These are phyloP conservation scores for Talaromyces verruculosus DNA, from an alignment of 2,329 filamentous ascomycete genomes.

Conservation along the genomic window DNA sequence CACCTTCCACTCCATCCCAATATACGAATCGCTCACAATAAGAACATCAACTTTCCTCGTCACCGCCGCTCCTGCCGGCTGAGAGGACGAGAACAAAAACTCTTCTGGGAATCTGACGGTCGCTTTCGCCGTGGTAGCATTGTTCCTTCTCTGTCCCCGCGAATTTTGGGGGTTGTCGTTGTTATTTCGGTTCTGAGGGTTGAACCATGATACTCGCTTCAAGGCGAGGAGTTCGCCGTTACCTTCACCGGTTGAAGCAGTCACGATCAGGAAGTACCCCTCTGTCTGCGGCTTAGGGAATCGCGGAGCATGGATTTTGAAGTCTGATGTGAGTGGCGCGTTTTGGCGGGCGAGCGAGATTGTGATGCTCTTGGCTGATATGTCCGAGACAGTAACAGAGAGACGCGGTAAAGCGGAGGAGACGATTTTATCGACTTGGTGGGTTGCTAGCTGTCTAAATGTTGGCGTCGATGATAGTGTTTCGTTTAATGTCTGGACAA, in stretches of 20 bases:
- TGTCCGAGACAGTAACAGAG: conserved; percentile 58
- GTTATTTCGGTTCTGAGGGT: conserved; percentile 23
- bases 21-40: conserved; percentile 84
- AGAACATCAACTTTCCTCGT: conserved; percentile 66
- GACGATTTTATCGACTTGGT: conserved; percentile 50
- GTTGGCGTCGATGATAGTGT: conserved; percentile 32
- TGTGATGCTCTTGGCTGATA: conserved; percentile 62
- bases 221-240: conserved; percentile 79
- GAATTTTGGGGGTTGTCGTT: neutral
- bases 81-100: conserved; percentile 10
- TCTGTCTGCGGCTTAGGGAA: conserved; percentile 96
- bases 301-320: conserved; percentile 77
- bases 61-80: conserved; percentile 36
- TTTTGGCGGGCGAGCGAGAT: conserved; percentile 65
- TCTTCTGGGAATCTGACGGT: conserved; percentile 40
- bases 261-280: conserved; percentile 84
- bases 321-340: conserved; percentile 62
- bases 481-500: conserved; percentile 34
- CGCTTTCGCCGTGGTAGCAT: conserved; percentile 26
- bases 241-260: conserved; percentile 35
- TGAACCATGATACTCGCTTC: conserved; percentile 78
- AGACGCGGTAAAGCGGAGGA: conserved; percentile 69
- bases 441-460: neutral
- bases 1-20: conserved; percentile 67
- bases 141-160: conserved; percentile 24